Percentiles rank a stretch among this genome's conserved stretches.
phyloP scores from a whole-genome alignment of 371 early-diverging fungal species.

The Lichtheimia corymbifera region DNA sequence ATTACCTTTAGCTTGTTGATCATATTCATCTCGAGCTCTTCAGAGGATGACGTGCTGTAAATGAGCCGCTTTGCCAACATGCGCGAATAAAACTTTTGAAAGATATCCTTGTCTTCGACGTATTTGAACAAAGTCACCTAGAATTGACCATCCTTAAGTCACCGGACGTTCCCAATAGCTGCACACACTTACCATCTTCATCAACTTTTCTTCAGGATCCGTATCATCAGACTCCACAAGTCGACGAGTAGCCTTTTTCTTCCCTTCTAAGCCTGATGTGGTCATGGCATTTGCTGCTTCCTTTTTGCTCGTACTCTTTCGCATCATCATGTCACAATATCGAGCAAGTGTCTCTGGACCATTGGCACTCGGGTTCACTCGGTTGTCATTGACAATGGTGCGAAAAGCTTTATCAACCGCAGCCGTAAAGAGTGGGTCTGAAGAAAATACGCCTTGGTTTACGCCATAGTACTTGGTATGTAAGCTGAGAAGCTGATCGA shows the following conservation, averaged over 20 bases:
- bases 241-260: conserved; percentile 29
- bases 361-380: conserved; percentile 48
- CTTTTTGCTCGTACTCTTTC: conserved; percentile 53
- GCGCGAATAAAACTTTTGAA: conserved; percentile 92
- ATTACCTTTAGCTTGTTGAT: conserved; percentile 73
- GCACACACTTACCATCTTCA: conserved; percentile 35
- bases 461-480: conserved; percentile 68
- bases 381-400: conserved; percentile 69
- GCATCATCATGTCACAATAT: conserved; percentile 80
- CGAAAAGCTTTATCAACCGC: conserved; percentile 88
- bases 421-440: conserved; percentile 74
- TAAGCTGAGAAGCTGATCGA: conserved; percentile 63
- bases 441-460: conserved; percentile 62
- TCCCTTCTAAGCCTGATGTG: conserved; percentile 10
- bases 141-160: background rate
- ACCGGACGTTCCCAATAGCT: background rate
- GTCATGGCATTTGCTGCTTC: conserved; percentile 19
- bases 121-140: conserved; percentile 83
- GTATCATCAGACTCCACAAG: conserved; percentile 29
- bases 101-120: conserved; percentile 93
- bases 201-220: conserved; percentile 60
- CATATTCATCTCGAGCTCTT: conserved; percentile 86
- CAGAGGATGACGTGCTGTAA: conserved; percentile 73
- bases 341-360: conserved; percentile 81
- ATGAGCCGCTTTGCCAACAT: conserved; percentile 89